These are phyloP conservation scores for Taphrina wiesneri DNA, from an alignment of 1,139 yeast genomes.

Conservation along the genomic window DNA sequence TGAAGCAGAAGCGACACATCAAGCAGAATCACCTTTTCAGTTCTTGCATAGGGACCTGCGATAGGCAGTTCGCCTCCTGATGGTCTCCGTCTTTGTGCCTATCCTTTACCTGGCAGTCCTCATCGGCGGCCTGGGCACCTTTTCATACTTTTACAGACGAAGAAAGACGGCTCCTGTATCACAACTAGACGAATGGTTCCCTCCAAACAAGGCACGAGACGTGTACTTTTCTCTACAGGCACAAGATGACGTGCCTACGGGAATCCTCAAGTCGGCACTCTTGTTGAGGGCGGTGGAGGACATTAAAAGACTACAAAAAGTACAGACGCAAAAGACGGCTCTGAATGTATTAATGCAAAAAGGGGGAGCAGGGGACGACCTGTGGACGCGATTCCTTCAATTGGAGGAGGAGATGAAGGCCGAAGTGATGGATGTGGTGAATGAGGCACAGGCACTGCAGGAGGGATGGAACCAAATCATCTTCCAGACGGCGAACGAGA, in stretches of 20 bases:
- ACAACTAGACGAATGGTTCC: constrained; percentile 65
- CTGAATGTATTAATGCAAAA: constrained; percentile 73
- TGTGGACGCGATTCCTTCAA: constrained; percentile 74
- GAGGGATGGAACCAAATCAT: constrained; percentile 78
- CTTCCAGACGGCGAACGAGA: constrained; percentile 80
- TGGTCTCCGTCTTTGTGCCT: constrained; percentile 63
- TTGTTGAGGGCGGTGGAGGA: constrained; percentile 74
- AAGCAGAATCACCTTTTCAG: too few relatives aligned
- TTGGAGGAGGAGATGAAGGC: constrained; percentile 76
- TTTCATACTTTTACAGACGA: constrained; percentile 60
- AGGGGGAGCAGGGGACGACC: constrained; percentile 88
- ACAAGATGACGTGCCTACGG: constrained; percentile 16
- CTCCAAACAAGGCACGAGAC: constrained; percentile 65
- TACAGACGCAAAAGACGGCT: constrained; percentile 71
- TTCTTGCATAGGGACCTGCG: too few relatives aligned
- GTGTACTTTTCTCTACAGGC: constrained; percentile 57
- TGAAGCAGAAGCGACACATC: not conserved
- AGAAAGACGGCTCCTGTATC: constrained; percentile 51
- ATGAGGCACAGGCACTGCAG: constrained; percentile 70
- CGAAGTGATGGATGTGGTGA: constrained; percentile 76
- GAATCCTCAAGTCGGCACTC: constrained; percentile 56
- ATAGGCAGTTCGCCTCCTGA: not conserved
- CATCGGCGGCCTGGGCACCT: constrained; percentile 67
- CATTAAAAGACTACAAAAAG: constrained; percentile 63
- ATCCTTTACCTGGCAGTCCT: constrained; percentile 73